These are phyloP conservation scores for Tetradesmus lagerheimii DNA, from an alignment of 139 green algal species.

Conservation along the genomic window DNA sequence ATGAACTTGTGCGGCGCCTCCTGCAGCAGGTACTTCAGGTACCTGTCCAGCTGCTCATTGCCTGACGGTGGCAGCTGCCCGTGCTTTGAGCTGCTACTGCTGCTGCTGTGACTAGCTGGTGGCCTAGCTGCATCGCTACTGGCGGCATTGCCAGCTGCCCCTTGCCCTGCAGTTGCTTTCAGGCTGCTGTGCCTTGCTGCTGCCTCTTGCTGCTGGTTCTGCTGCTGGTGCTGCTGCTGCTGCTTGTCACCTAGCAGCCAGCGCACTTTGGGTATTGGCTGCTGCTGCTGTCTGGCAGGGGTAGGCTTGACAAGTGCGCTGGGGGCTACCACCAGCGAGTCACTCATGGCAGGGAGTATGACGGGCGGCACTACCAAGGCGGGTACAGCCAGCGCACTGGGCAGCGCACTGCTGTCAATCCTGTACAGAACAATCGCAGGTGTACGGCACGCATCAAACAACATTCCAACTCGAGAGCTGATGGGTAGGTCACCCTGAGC, in stretches of 20 bases:
- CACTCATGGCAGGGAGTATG: neutral
- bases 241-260: neutral
- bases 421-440: no score
- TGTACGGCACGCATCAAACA: no score
- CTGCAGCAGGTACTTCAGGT: conserved; percentile 27
- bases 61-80: conserved; percentile 11
- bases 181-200: neutral
- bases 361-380: neutral
- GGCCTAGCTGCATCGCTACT: neutral
- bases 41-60: conserved; percentile 40
- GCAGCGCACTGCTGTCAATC: neutral
- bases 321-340: neutral
- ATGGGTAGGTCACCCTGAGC: no score
- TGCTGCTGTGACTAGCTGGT: neutral
- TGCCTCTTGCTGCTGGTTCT: neutral
- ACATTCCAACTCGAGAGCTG: no score
- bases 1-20: neutral
- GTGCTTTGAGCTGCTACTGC: conserved; percentile 19
- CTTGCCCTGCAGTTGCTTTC: neutral
- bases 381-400: neutral
- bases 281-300: neutral
- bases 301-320: neutral
- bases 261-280: neutral
- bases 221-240: neutral
- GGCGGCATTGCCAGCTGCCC: neutral